phyloP scores from a whole-genome alignment of 2,329 filamentous ascomycete genomes.

The Pseudocercospora musae region DNA sequence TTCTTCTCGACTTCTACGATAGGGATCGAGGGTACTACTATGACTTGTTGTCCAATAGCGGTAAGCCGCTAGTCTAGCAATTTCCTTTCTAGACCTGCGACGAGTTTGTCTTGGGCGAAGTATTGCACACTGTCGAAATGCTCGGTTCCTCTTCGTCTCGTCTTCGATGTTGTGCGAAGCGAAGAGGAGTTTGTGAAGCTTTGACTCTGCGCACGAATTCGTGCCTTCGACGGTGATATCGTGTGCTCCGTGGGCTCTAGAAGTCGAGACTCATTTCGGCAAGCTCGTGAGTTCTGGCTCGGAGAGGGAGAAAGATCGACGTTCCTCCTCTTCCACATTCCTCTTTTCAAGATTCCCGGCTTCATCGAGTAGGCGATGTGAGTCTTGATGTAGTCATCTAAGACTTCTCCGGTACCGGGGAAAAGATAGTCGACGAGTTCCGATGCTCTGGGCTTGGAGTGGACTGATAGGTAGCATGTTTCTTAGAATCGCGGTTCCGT shows the following conservation, averaged over 20 bases:
- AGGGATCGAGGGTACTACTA: conserved; percentile 1
- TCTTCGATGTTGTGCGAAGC: conserved; percentile 40
- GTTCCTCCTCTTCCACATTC: conserved; percentile 38
- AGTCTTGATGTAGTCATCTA: conserved; percentile 38
- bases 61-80: conserved; percentile 14
- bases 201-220: conserved; percentile 44
- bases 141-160: conserved; percentile 38
- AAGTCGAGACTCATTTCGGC: conserved; percentile 45
- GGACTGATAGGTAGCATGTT: conserved; percentile 42
- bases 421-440: conserved; percentile 43
- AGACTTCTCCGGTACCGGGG: conserved; percentile 32
- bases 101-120: conserved; percentile 19
- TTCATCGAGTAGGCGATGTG: conserved; percentile 37
- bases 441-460: conserved; percentile 38
- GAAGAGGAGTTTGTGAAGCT: conserved; percentile 38
- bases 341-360: conserved; percentile 22
- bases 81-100: conserved; percentile 17
- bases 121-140: conserved; percentile 36
- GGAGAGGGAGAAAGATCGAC: conserved; percentile 35
- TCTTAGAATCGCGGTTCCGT: conserved; percentile 34
- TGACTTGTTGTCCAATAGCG: neutral
- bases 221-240: conserved; percentile 41
- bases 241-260: conserved; percentile 38
- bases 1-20: conserved; percentile 17
- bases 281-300: conserved; percentile 38